Evolutionary conservation across 1,139 yeast species (phyloP), one percentile per base, ranked within the genome.

Genomic region (Taiozyma sp.): DNA sequence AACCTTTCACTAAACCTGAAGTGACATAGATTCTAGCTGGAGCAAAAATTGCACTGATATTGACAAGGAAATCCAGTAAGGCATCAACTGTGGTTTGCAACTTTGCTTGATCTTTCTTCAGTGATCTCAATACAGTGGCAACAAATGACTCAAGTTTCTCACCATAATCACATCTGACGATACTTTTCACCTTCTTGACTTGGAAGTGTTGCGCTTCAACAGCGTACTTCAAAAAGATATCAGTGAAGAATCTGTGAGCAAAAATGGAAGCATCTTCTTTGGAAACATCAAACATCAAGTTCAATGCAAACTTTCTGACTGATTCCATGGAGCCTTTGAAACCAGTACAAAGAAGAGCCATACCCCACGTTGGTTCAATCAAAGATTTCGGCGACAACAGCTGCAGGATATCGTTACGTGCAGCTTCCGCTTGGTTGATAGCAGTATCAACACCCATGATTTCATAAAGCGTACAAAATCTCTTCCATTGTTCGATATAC

Each of bases 381-480:
- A 75, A 67, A 0, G 82, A 75, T 1, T 64, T 58, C 2, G 80
- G 76, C 0, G 83, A 71, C 42, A 88, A 73, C 26, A 88, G 67
- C 2, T 69, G 70, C 6, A 82, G 66, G 42, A 90, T 77, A 61
- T 88, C 96, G 8, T 69, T 68, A 2, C 79, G 68, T 0, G 95
- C 95, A 13, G 90, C 97, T 58, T 84, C 84, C 0, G 93, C 83
- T 66, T 90, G 97, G 61, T 90, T 91, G 60, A 88, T 70, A 0
- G 97, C 87, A 0, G 96, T 84, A 64, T 90, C 97, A 46, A 90
- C 77, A 2, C 90, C 95, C 42, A 88, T 70, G 46, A 90, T 85
- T 62, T 90, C 96, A 57, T 81, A 85, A 14, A 90, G 69, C 0
- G 96, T 87, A 35, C 81, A 74, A 60, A 74, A 90, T 53, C 88